These are phyloP conservation scores for Oidiodendron maius DNA, from an alignment of 495 filamentous ascomycete species.

Conservation along the genomic window DNA sequence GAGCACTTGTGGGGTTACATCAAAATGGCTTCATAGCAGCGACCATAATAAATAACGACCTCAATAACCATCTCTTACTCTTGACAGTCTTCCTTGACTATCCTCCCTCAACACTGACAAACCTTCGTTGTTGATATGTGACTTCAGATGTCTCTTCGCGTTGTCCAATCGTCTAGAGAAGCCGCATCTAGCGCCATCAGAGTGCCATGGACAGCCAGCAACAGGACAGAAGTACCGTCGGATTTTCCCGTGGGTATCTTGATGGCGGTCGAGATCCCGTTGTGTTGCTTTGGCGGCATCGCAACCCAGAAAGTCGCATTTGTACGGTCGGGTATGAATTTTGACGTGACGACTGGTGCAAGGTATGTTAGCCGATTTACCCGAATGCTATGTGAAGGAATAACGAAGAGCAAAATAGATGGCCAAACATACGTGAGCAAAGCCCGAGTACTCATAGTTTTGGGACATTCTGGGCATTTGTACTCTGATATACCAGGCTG, in stretches of 20 bases:
- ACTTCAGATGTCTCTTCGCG: slow-evolving; percentile 13
- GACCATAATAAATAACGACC: neutral
- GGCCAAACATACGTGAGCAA: slow-evolving; percentile 11
- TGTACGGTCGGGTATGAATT: slow-evolving; percentile 6
- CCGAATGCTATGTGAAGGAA: neutral
- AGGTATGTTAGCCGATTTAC: slow-evolving; percentile 1
- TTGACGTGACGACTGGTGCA: slow-evolving; percentile 9
- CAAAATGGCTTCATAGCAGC: no score
- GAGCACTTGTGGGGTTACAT: no score
- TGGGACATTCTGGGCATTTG: slow-evolving; percentile 4
- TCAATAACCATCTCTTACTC: neutral
- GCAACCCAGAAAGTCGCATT: slow-evolving; percentile 7
- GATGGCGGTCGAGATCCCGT: slow-evolving; percentile 9
- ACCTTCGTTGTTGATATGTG: slow-evolving; percentile 3
- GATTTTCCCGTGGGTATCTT: slow-evolving; percentile 9
- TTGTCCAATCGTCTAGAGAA: slow-evolving; percentile 12
- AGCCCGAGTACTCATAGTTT: neutral
- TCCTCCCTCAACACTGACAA: slow-evolving; percentile 10
- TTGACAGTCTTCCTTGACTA: slow-evolving; percentile 11
- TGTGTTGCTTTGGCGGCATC: slow-evolving; percentile 3
- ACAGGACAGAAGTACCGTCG: slow-evolving; percentile 6
- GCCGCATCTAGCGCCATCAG: slow-evolving; percentile 3
- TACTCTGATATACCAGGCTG: neutral
- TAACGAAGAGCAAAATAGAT: neutral
- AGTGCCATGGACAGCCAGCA: neutral